Percentiles rank a stretch among this genome's conserved stretches.
phyloP scores from a whole-genome alignment of 176 grass and related monocot genomes.

The Carex pumila region DNA sequence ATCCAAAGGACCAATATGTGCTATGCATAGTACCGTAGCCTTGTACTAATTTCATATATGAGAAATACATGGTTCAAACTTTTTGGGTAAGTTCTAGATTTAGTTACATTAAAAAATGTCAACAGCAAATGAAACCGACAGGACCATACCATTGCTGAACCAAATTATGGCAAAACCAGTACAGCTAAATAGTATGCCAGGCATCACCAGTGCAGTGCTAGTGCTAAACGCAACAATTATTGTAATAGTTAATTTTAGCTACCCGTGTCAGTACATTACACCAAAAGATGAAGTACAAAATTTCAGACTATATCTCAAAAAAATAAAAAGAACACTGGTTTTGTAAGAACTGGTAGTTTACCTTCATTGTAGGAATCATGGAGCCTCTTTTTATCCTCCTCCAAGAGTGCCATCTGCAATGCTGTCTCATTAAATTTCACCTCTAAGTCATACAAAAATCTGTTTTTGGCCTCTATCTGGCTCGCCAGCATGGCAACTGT shows the following conservation, averaged over 20 bases:
- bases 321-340: neutral
- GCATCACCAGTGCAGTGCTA: neutral
- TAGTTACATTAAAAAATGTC: neutral
- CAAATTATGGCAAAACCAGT: neutral
- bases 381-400: constrained; percentile 21
- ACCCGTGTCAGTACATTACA: neutral
- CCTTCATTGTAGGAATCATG: constrained; percentile 21
- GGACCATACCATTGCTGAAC: neutral
- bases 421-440: constrained; percentile 14
- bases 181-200: neutral
- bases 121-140: neutral
- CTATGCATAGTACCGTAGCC: too few species aligned
- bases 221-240: neutral
- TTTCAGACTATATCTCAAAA: neutral
- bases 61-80: neutral
- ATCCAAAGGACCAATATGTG: too few species aligned
- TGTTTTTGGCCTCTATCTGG: constrained; percentile 21
- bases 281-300: neutral
- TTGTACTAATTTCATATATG: constrained; percentile 3
- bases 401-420: neutral
- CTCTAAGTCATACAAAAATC: constrained; percentile 5
- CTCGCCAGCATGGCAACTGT: constrained; percentile 6
- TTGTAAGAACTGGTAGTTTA: neutral
- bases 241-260: neutral
- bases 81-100: constrained; percentile 2